phyloP scores from a whole-genome alignment of 371 early-diverging fungal species.

The Syncephalastrum monosporum region DNA sequence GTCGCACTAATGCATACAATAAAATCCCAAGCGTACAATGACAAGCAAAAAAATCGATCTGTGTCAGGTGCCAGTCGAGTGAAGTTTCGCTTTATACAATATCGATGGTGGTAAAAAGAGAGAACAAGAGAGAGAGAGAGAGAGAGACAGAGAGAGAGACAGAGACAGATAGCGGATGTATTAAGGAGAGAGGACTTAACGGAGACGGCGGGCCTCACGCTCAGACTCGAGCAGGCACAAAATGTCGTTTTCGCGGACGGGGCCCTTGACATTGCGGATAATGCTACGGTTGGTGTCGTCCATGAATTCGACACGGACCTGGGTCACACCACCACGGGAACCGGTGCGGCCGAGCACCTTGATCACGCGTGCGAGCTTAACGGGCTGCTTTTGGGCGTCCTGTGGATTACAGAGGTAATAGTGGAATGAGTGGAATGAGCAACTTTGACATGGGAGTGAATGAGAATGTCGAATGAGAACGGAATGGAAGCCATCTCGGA shows the following conservation, averaged over 20 bases:
- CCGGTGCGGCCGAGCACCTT: conserved; percentile 99
- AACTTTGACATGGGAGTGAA: no score
- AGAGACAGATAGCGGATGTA: not conserved
- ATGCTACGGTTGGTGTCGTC: conserved; percentile 94
- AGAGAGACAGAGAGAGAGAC: no score
- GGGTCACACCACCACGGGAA: conserved; percentile 98
- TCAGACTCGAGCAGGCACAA: conserved; percentile 97
- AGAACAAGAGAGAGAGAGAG: not conserved
- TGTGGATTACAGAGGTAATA: conserved; percentile 6
- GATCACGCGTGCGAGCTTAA: conserved; percentile 93
- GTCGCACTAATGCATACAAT: no score
- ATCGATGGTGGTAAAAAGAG: not conserved
- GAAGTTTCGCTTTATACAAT: conserved; percentile 4
- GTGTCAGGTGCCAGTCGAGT: not conserved
- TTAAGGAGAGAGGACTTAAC: conserved; percentile 54
- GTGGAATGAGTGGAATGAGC: not conserved
- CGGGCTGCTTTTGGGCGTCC: conserved; percentile 73
- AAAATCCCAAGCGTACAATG: no score
- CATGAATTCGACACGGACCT: conserved; percentile 98
- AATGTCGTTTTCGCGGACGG: conserved; percentile 96
- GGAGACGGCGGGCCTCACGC: conserved; percentile 98
- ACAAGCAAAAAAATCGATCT: not conserved
- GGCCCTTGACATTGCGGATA: conserved; percentile 99
- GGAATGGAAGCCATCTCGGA: no score
- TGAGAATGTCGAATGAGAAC: no score